Evolutionary conservation across 192 early-diverging fungal genomes (phyloP).

Genomic region (Mortierella alpina): DNA sequence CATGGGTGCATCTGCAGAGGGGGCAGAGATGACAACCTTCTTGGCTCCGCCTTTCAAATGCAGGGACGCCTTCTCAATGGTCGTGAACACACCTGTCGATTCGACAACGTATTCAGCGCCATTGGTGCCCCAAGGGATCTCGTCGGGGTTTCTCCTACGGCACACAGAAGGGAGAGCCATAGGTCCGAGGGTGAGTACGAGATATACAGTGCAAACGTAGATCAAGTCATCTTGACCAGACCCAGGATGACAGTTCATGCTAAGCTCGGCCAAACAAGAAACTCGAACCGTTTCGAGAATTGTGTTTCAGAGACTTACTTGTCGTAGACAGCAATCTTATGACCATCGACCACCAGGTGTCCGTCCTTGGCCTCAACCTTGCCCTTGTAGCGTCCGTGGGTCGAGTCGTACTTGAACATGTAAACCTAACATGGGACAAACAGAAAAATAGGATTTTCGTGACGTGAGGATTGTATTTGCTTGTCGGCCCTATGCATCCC

Average conservation of each 20-base stretch:
- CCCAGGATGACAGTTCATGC: too few relatives aligned
- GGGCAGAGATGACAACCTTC: conserved; percentile 99
- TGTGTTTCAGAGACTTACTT: conserved; percentile 42
- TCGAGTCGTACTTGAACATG: conserved; percentile 98
- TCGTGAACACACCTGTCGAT: conserved; percentile 99
- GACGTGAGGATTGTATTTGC: background rate
- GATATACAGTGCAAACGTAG: too few relatives aligned
- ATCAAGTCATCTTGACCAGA: too few relatives aligned
- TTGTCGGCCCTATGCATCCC: too few relatives aligned
- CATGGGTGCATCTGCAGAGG: conserved; percentile 97
- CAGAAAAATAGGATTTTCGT: conserved; percentile 1
- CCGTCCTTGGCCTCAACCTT: conserved; percentile 82
- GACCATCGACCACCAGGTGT: conserved; percentile 92
- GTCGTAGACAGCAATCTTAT: conserved; percentile 77
- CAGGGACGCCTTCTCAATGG: conserved; percentile 82
- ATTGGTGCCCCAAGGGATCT: conserved; percentile 88
- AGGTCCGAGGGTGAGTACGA: too few relatives aligned
- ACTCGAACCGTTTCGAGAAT: too few relatives aligned
- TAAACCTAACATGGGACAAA: conserved; percentile 69
- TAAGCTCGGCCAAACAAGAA: too few relatives aligned
- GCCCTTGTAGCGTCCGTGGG: conserved; percentile 95
- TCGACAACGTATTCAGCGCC: conserved; percentile 96
- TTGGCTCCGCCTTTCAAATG: conserved; percentile 96
- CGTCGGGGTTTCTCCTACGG: conserved; percentile 73
- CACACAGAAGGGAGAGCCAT: background rate